phyloP scores from a whole-genome alignment of 2,329 filamentous ascomycete genomes.

The Penicillium thymicola region DNA sequence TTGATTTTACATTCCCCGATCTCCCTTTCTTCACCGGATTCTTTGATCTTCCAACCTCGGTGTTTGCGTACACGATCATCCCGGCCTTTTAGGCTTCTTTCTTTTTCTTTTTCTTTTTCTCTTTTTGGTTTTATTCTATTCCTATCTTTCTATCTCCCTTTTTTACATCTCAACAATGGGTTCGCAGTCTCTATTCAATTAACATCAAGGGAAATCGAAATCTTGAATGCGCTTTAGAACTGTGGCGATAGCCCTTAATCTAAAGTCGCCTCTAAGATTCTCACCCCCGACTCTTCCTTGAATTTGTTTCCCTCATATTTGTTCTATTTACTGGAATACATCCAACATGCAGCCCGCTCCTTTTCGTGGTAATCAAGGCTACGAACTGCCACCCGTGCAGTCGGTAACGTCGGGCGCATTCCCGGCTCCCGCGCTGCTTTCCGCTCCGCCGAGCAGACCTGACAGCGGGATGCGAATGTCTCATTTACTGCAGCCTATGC shows the following conservation, averaged over 20 bases:
- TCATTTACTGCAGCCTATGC: slow-evolving; percentile 40
- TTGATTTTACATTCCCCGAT: slow-evolving; percentile 9
- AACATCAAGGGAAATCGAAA: not conserved
- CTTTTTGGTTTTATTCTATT: not conserved
- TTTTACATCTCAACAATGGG: slow-evolving; percentile 5
- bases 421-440: slow-evolving; percentile 31
- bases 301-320: not conserved
- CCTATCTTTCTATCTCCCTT: not conserved
- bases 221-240: not conserved
- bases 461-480: slow-evolving; percentile 42
- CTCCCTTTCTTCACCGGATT: slow-evolving; percentile 18
- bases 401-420: slow-evolving; percentile 35
- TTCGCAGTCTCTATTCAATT: not conserved
- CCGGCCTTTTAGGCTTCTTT: not conserved
- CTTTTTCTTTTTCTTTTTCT: not conserved
- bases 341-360: slow-evolving; percentile 35
- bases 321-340: not conserved
- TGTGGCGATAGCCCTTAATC: slow-evolving; percentile 4
- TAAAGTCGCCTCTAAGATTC: not conserved
- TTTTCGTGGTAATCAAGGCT: slow-evolving; percentile 29
- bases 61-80: slow-evolving; percentile 16
- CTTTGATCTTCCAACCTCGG: slow-evolving; percentile 25
- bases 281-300: not conserved
- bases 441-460: slow-evolving; percentile 39
- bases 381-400: slow-evolving; percentile 37